Percentiles rank a stretch among this genome's conserved stretches.
Evolutionary conservation across 1,139 yeast genomes (phyloP).

Genomic region (Blastobotrys arbuscula): DNA sequence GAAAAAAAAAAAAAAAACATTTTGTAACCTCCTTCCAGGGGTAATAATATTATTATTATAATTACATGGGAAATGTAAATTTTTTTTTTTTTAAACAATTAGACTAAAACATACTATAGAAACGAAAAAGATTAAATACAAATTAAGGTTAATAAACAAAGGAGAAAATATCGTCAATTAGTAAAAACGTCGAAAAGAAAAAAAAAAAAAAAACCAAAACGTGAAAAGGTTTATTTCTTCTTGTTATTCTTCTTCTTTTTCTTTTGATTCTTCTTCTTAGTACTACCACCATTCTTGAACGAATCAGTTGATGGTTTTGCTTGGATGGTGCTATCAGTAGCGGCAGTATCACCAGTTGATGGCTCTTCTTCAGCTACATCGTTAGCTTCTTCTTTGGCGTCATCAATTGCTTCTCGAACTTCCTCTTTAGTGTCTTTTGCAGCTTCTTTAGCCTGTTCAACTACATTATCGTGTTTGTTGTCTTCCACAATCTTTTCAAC

Average conservation of each 20-base stretch:
- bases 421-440: not conserved
- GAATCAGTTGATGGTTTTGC: slow-evolving; percentile 15
- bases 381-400: not conserved
- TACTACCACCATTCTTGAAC: slow-evolving; percentile 10
- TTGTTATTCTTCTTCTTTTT: slow-evolving; percentile 24
- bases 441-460: not conserved
- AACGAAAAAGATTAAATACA: not conserved
- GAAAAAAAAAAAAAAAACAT: no score
- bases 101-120: not conserved
- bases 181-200: not conserved
- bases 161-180: no score
- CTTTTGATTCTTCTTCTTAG: slow-evolving; percentile 16
- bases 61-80: no score
- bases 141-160: not conserved
- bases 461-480: not conserved
- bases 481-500: not conserved
- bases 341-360: not conserved
- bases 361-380: not conserved
- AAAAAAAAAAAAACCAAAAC: not conserved
- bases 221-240: slow-evolving; percentile 8
- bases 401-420: not conserved
- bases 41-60: no score
- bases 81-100: not conserved
- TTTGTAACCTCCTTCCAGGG: no score
- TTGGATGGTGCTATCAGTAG: not conserved